phyloP scores from a whole-genome alignment of 2,329 filamentous ascomycete genomes.

The Magnaporthiopsis poae region DNA sequence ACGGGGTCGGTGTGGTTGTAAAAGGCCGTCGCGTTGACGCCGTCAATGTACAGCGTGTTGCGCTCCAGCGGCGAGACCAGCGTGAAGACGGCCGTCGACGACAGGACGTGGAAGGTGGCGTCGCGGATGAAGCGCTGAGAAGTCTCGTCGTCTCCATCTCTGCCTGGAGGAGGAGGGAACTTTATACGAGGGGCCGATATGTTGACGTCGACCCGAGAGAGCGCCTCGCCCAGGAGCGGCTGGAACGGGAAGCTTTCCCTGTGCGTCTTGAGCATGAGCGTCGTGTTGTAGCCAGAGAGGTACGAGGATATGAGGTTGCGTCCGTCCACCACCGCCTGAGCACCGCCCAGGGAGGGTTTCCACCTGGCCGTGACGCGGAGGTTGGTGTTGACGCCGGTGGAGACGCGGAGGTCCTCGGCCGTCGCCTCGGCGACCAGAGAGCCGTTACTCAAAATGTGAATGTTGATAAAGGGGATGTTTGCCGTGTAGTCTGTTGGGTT shows the following conservation, averaged over 20 bases:
- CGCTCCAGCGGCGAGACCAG: slow-evolving; percentile 67
- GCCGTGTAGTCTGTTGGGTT: slow-evolving; percentile 86
- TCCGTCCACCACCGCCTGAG: slow-evolving; percentile 51
- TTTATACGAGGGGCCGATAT: slow-evolving; percentile 60
- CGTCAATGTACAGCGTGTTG: slow-evolving; percentile 66
- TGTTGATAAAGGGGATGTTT: slow-evolving; percentile 66
- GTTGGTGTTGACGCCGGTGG: slow-evolving; percentile 61
- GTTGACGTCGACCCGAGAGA: slow-evolving; percentile 62
- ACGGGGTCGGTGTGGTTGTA: slow-evolving; percentile 73
- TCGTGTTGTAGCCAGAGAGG: slow-evolving; percentile 78
- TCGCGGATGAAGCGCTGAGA: slow-evolving; percentile 60
- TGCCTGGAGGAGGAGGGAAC: slow-evolving; percentile 45
- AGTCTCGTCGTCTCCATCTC: slow-evolving; percentile 14
- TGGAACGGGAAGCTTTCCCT: slow-evolving; percentile 61
- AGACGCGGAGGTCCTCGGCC: slow-evolving; percentile 52
- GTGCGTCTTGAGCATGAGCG: slow-evolving; percentile 63
- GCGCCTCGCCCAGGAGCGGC: slow-evolving; percentile 60
- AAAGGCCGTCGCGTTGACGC: slow-evolving; percentile 72
- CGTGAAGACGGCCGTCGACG: slow-evolving; percentile 76
- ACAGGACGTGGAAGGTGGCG: slow-evolving; percentile 76
- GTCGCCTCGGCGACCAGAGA: slow-evolving; percentile 67
- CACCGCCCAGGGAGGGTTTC: slow-evolving; percentile 60
- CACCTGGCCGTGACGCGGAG: slow-evolving; percentile 60
- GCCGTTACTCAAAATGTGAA: slow-evolving; percentile 65
- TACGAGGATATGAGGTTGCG: slow-evolving; percentile 73